Evolutionary conservation across 169 alveolate species (phyloP).

Genomic region (Toxoplasma gondii): DNA sequence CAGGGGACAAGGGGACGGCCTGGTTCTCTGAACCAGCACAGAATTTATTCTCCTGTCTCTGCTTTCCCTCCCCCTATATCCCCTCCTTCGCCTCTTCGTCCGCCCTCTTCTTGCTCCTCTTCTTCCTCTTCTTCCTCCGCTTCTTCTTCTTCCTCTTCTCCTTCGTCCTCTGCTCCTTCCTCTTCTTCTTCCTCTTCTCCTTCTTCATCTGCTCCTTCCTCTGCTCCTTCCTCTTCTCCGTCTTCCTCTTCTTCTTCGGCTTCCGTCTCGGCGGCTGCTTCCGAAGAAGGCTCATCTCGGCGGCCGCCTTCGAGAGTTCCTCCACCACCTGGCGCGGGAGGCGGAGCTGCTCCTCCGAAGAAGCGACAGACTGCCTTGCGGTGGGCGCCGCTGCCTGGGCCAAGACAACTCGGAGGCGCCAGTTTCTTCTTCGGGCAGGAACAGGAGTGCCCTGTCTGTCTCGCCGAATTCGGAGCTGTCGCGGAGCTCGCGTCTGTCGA

Average conservation of each 20-base stretch:
- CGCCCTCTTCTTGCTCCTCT: background rate
- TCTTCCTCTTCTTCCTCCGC: background rate
- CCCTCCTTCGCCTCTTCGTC: background rate
- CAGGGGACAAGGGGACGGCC: background rate
- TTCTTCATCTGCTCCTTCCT: background rate
- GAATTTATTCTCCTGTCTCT: background rate
- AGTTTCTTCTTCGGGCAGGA: background rate
- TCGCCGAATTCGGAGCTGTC: background rate
- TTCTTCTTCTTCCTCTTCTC: background rate
- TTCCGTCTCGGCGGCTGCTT: background rate
- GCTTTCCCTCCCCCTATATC: background rate
- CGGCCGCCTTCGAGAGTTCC: background rate
- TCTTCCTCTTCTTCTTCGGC: background rate
- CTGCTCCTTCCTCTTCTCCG: background rate
- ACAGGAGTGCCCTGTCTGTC: background rate
- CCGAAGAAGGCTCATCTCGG: background rate
- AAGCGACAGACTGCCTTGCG: background rate
- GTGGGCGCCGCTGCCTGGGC: background rate
- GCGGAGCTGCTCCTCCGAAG: background rate
- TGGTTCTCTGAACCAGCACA: background rate
- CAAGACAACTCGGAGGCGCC: background rate
- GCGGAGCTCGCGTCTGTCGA: slow-evolving; percentile 1
- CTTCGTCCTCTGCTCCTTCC: background rate
- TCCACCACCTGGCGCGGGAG: background rate
- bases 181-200: background rate